A percentile compares a stretch with the other conserved stretches of the same genome.
Evolutionary conservation across 2,329 filamentous ascomycete species (phyloP).

Genomic region (Xylaria sp.): DNA sequence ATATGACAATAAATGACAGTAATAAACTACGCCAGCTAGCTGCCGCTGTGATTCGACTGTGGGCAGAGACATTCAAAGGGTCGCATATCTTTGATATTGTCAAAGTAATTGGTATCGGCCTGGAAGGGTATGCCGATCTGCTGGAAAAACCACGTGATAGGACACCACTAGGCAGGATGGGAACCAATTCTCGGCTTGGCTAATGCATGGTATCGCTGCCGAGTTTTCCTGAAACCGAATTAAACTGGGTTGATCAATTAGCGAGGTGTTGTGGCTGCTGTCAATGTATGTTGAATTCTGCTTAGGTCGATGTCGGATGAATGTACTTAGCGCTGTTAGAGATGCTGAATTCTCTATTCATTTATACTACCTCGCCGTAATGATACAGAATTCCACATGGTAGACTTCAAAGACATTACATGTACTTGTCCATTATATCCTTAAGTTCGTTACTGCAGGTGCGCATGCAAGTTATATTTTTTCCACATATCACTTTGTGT

Average conservation of each 20-base stretch:
- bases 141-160: conserved; percentile 65
- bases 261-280: conserved; percentile 37
- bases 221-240: neutral
- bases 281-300: conserved; percentile 4
- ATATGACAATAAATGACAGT: conserved; percentile 59
- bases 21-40: conserved; percentile 65
- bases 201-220: conserved; percentile 26
- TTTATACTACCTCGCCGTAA: neutral
- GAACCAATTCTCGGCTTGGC: conserved; percentile 43
- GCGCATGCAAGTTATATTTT: neutral
- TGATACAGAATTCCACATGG: neutral
- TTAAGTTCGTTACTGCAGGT: neutral
- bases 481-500: neutral
- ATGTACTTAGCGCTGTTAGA: neutral
- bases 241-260: conserved; percentile 18
- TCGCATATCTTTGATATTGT: conserved; percentile 70
- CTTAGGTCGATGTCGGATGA: neutral
- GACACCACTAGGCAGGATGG: conserved; percentile 55
- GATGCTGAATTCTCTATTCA: neutral
- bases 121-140: conserved; percentile 67
- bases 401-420: neutral
- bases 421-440: neutral
- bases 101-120: conserved; percentile 65
- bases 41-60: conserved; percentile 67
- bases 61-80: conserved; percentile 71